Base-by-base conservation (phyloP, 306 rosid genomes). In the Sechiopsis laciniata region DNA sequence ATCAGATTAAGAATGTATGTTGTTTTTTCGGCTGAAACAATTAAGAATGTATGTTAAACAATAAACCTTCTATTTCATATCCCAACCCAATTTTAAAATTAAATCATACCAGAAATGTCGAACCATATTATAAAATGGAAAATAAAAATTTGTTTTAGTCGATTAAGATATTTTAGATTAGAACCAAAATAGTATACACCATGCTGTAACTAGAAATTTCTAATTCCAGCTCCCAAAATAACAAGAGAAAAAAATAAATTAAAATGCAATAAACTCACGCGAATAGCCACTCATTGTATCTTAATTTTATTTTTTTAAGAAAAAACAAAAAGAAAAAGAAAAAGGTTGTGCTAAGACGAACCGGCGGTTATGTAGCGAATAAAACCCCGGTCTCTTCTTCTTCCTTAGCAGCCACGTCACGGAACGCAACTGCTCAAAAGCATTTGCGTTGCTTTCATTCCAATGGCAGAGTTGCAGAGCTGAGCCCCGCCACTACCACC, bases 381-480 rank as follows among this genome's bases (percentile, higher is more conserved):
- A 67, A 67, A 67, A 20, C 55, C 72, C 72, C 55, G 37, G 55
- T 42, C 55, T n/a, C 4, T 45, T 67, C 24, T 35, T n/a, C 72
- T 45, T 45, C 55, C 32, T 46, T 37, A 14, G 17, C 10, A 10
- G 72, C 71, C 71, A 64, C 71, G 71, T 64, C 71, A 64, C 71
- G 16, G 32, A 65, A 40, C 10, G 12, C 26, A 67, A 67, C 72
- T 67, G 55, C 53, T 67, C 15, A 19, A 42, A 20, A 45, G 10
- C 72, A 66, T 19, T 64, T 15, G 29, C 51, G 20, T 65, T 64
- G 53, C 71, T 65, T 63, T 19, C 54, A 17, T 66, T 66, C 37
- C 29, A 19, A 20, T 46, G 32, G 35, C 72, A 67, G 72, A 67
- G 55, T 20, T 64, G 55, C 72, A 67, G 72, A 46, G 37, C 55